Base-by-base conservation (phyloP, 148 eudicot species). In the Rhododendron kiyosumense region DNA sequence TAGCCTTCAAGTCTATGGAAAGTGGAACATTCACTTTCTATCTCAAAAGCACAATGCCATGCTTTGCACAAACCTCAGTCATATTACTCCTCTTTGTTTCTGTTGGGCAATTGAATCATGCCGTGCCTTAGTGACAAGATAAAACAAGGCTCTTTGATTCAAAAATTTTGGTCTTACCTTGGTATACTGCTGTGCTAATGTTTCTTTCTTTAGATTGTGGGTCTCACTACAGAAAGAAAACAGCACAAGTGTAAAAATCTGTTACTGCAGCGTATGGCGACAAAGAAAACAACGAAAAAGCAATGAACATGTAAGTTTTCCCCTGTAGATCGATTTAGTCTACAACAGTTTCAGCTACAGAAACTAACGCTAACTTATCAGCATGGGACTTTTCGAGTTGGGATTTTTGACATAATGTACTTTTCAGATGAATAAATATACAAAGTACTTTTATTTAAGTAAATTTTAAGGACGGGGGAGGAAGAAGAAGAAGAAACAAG, bases 131-230 rank as follows among this genome's bases (percentile, higher is more conserved):
- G 5, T 46, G 59, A 46, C 30, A 67, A 45, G 43, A 34, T 10
- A 20, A 48, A 78, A 15, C 20, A 14, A 85, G 28, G 38, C 87
- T 9, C 28, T 28, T 24, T 67, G 41, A 24, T 82, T 81, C 24
- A 18, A 82, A 41, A 43, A 30, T 0, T 20, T 26, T 36, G 28
- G 74, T 52, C 91, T 92, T 88, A 96, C 99, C 89, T 86, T 84
- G 83, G 90, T 81, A 83, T 90, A 90, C 59, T 96, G 99, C 87
- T 94, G 92, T 28, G 84, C 57, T 80, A 96, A 76, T 26, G 99
- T 93, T 87, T 96, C 99, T 88, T 84, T 92, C 90, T 92, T 93
- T 85, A 94, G 90, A 90, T 96, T 95, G 88, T 95, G 98, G 17
- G 91, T 86, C 87, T 96, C 99, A 85, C 99, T 96, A 78, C 91